Base-by-base conservation (phyloP, 495 filamentous ascomycete species). In the Aspergillus biplanus region DNA sequence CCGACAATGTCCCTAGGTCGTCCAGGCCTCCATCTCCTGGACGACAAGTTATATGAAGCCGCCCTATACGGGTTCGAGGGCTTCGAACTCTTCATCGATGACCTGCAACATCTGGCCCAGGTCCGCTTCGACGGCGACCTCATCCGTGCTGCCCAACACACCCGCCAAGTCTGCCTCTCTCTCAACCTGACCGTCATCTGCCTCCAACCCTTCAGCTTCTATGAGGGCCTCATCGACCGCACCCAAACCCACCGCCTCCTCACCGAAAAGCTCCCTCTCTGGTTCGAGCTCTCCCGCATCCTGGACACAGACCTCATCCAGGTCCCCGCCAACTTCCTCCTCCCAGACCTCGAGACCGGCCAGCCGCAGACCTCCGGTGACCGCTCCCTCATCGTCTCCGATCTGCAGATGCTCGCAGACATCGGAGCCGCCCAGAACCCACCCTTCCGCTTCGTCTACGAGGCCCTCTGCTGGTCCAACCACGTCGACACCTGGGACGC, bases 31-130 rank as follows among this genome's bases (percentile, higher is more conserved):
- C 90, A 94, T 71, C 74, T 80, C 13, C 80, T 94, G 15, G 74
- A 76, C 6, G 69, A 80, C 67, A 93, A 92, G 72, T 81, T 96
- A 31, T 80, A 85, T 60, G 81, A 84, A 67, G 90, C 91, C 15
- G 76, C 83, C 16, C 75, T 77, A 37, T 80, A 89, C 63, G 89
- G 89, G 18, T 87, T 89, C 72, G 71, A 83, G 62, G 90, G 87
- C 46, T 86, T 93, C 65, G 92, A 94, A 72, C 80, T 92, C 37
- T 92, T 92, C 80, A 87, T 88, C 71, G 92, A 94, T 74, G 91
- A 96, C 74, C 83, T 93, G 34, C 77, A 84, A 63, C 83, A 86
- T 68, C 65, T 90, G 33, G 88, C 89, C 7, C 65, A 72, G 34
- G 85, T 89, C 65, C 85, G 88, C 56, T 75, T 72, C 59, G 62